Percentiles rank a stretch among this genome's conserved stretches.
These are phyloP conservation scores for Blastomyces emzantsi DNA, from an alignment of 2,329 filamentous ascomycete genomes.

Conservation along the genomic window DNA sequence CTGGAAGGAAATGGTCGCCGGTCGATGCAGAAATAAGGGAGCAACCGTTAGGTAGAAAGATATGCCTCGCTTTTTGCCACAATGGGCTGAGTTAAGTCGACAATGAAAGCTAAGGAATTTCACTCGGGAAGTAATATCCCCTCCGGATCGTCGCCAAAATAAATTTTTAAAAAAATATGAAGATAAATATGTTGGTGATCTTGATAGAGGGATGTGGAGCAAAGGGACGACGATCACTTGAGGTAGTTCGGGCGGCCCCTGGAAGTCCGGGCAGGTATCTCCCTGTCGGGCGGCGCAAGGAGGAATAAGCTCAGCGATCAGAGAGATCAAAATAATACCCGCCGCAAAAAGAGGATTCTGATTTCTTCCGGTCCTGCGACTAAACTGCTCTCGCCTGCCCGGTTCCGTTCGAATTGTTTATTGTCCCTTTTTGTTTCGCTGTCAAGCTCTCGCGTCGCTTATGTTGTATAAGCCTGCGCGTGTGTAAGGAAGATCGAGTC, in stretches of 20 bases:
- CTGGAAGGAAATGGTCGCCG: background rate
- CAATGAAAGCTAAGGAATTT: background rate
- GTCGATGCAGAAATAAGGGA: background rate
- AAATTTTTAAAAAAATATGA: background rate
- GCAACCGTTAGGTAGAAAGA: background rate
- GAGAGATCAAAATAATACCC: conserved; percentile 4
- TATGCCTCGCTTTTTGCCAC: background rate
- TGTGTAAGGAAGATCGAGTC: background rate
- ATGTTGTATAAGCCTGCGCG: conserved; percentile 4
- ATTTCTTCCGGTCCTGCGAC: background rate
- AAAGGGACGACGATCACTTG: conserved; percentile 9
- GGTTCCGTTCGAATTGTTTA: conserved; percentile 6
- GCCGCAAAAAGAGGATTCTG: background rate
- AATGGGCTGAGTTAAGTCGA: background rate
- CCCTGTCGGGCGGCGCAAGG: conserved; percentile 8
- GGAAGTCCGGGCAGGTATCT: conserved; percentile 3
- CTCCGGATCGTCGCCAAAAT: background rate
- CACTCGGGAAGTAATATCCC: background rate
- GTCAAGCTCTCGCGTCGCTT: conserved; percentile 4
- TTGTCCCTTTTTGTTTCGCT: background rate
- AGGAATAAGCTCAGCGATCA: conserved; percentile 8
- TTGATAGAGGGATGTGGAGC: conserved; percentile 22
- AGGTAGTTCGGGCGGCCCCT: conserved; percentile 10
- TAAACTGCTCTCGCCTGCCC: background rate
- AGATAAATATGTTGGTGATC: conserved; percentile 3